Percentiles rank a stretch among this genome's conserved stretches.
Conservation (phyloP, 371 early-diverging fungal genomes). For the Cokeromyces recurvatus region DNA sequence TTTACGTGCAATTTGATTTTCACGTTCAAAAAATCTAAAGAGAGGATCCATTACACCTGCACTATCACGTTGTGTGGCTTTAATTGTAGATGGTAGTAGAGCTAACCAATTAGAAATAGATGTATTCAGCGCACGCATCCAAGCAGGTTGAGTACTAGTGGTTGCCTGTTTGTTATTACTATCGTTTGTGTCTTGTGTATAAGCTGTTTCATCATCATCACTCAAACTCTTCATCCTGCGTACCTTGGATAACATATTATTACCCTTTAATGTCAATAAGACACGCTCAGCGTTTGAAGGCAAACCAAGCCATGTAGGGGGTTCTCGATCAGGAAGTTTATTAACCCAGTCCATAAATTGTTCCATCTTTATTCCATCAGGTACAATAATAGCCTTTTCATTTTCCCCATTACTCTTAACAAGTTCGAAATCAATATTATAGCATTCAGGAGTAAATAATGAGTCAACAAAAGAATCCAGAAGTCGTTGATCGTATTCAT, state of each 20-base stretch:
- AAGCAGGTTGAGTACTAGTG: constrained; percentile 54
- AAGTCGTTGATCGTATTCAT: constrained; percentile 83
- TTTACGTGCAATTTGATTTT: constrained; percentile 59
- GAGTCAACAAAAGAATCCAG: constrained; percentile 86
- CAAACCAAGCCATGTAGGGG: constrained; percentile 96
- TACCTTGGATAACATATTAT: constrained; percentile 75
- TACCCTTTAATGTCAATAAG: constrained; percentile 73
- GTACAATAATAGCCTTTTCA: constrained; percentile 55
- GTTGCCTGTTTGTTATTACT: constrained; percentile 20
- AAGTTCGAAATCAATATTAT: constrained; percentile 77
- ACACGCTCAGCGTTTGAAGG: constrained; percentile 93
- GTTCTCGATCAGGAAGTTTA: constrained; percentile 86
- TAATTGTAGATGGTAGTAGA: constrained; percentile 55
- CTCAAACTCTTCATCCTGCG: constrained; percentile 78
- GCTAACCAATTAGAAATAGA: constrained; percentile 59
- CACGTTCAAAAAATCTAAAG: constrained; percentile 83
- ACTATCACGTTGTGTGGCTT: constrained; percentile 35
- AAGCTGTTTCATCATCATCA: constrained; percentile 78
- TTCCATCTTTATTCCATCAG: constrained; percentile 86
- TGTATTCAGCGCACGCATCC: constrained; percentile 67
- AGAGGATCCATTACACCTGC: constrained; percentile 63
- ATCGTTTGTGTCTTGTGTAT: constrained; percentile 22
- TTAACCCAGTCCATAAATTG: constrained; percentile 89
- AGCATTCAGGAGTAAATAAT: constrained; percentile 80
- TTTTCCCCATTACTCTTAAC: constrained; percentile 54